Percentiles rank a stretch among this genome's conserved stretches.
These are phyloP conservation scores for Nicotiana obtusifolia DNA, from an alignment of 257 asterid genomes.

Conservation along the genomic window DNA sequence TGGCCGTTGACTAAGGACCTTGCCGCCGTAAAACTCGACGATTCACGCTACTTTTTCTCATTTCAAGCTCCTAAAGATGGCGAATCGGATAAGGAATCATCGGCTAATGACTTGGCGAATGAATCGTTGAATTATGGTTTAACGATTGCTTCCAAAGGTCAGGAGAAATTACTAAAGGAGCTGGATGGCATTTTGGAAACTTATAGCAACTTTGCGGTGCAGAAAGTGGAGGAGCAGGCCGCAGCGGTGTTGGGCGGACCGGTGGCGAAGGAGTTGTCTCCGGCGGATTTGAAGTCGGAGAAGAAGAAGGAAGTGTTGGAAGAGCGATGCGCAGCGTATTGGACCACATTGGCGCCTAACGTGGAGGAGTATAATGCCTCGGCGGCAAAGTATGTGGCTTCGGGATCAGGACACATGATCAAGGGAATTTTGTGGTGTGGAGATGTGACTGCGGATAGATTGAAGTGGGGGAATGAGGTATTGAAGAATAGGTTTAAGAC, in stretches of 20 bases:
- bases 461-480: conserved; percentile 82
- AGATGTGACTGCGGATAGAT: conserved; percentile 76
- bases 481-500: conserved; percentile 61
- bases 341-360: conserved; percentile 96
- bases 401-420: conserved; percentile 84
- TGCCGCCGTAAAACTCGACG: conserved; percentile 80
- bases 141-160: conserved; percentile 63
- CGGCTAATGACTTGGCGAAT: conserved; percentile 13
- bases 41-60: conserved; percentile 82
- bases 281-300: conserved; percentile 48
- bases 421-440: conserved; percentile 98
- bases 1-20: conserved; percentile 87
- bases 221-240: conserved; percentile 55
- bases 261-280: conserved; percentile 42
- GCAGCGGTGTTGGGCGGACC: conserved; percentile 38
- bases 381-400: conserved; percentile 71
- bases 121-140: conserved; percentile 70
- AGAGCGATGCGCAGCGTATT: conserved; percentile 83
- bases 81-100: neutral
- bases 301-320: conserved; percentile 68
- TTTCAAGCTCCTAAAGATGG: conserved; percentile 39
- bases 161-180: conserved; percentile 49
- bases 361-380: conserved; percentile 90
- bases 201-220: conserved; percentile 59
- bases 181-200: conserved; percentile 56